Base-by-base conservation (phyloP, 306 rosid species). In the Alnus glutinosa region DNA sequence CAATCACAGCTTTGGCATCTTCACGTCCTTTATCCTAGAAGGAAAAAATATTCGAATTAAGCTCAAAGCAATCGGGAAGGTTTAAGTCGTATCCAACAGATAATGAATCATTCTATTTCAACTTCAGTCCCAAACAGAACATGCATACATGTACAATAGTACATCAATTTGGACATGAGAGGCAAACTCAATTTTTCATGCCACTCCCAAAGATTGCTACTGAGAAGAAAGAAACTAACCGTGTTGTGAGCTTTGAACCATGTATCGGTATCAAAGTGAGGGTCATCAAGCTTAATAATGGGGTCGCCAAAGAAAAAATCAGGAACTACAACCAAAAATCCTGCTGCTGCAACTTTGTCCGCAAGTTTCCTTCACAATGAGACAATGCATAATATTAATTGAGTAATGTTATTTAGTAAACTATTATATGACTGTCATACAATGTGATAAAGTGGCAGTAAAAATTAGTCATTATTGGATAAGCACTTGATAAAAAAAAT, bases 311-410 rank as follows among this genome's bases (percentile, higher is more conserved):
- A 70, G 2, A 89, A 81, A 76, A 86, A 86, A 86, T 88, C 93
- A 30, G 97, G 97, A 83, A 89, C 89, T 61, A 86, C 87, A 75
- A 86, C 97, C 49, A 86, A 85, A 83, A 81, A 86, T 57, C 90
- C 91, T 47, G 88, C 55, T 2, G 80, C 79, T 66, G 90, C 90
- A 57, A 80, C 68, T 85, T 88, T 89, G 82, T 89, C 92, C 0
- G 89, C 93, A 1, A 86, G 86, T 85, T 89, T 88, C 87, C 96
- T 91, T 82, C 54, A 81, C 42, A 74, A 34, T 36, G 67, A 80
- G 70, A 77, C 18, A 78, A n/a, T 61, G 70, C 30, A 3, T 67
- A 63, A 12, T 63, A 34, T 63, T 34, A 12, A 23, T 23, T 23
- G 28, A 23, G 28, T 23, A 23, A 23, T 23, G 28, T 23, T 23